Evolutionary conservation across 2,329 filamentous ascomycete species (phyloP), one percentile per base, ranked within the genome.

Genomic region (Neocucurbitaria cava): DNA sequence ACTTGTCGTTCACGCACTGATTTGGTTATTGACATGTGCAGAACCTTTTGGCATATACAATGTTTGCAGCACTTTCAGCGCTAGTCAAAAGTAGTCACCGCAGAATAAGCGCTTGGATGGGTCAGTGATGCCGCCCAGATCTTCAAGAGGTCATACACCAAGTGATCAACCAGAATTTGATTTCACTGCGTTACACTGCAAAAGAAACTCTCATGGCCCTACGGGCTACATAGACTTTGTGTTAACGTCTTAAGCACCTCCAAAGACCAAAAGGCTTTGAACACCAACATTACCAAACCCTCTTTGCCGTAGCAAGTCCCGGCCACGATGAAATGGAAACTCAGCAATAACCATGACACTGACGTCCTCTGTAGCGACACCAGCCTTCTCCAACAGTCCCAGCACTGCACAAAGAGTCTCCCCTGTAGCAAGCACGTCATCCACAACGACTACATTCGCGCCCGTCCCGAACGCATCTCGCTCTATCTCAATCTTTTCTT

Each of bases 391-490:
- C 23, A 87, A 65, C 1, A 88, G 71, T 59, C 77, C 59, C 30
- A 88, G 61, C 31, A 85, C 76, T 6, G 82, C 83, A 66, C 75
- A 81, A 33, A 87, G 78, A 2, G 85, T 87, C 59, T 77, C 60
- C 1, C 84, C 85, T 0, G 81, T 83, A 5, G 85, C 78, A 51
- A 88, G 79, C 24, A 86, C 84, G 69, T 88, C 85, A 54, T 88
- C 85, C 5, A 88, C 77, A 0, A 87, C 78, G n/a, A 87, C 75
- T 10, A 87, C 80, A 3, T 74, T 75, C 3, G 68, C 72, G 1
- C 72, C 77, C 31, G 23, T 64, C 0, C 73, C 61, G 17, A 87
- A 28, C 33, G 71, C 69, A 72, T 79, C 72, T 17, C 62, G 63
- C 15, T 75, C 75, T 66, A 88, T 83, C 71, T 85, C 84, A 6